Conservation (phyloP, 192 early-diverging fungal species). For the Mortierella hygrophila region DNA sequence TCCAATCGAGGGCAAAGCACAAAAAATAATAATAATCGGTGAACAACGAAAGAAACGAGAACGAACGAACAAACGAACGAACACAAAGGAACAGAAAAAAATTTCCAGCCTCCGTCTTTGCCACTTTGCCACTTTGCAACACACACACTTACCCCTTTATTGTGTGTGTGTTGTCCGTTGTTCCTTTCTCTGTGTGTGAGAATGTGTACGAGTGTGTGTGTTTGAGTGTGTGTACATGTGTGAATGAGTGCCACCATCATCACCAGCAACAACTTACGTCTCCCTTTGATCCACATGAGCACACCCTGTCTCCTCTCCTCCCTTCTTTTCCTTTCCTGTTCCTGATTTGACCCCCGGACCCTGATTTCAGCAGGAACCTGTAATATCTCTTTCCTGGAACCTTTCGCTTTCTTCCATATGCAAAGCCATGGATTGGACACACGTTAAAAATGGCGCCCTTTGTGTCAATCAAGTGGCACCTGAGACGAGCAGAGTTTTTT, state of each 20-base stretch:
- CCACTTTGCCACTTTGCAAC: neutral
- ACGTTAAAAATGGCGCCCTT: neutral
- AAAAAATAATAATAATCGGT: neutral
- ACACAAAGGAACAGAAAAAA: neutral
- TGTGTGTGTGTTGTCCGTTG: neutral
- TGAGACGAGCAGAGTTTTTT: constrained; percentile 1
- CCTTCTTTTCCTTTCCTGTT: neutral
- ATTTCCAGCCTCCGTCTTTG: neutral
- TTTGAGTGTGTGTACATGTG: neutral
- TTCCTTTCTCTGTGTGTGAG: neutral
- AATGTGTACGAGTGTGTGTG: neutral
- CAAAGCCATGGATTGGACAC: neutral
- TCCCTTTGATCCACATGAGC: neutral
- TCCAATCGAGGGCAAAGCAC: constrained; percentile 13
- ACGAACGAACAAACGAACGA: neutral
- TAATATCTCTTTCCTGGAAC: neutral
- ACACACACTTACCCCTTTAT: neutral
- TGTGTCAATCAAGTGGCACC: neutral
- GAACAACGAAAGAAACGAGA: neutral
- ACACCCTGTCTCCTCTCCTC: neutral
- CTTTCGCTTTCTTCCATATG: neutral
- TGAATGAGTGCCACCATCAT: neutral
- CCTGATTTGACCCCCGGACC: constrained; percentile 1
- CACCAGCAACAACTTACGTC: too few relatives aligned
- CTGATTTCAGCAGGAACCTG: neutral